These are phyloP conservation scores for Medicago arabica DNA, from an alignment of 306 rosid species.

Conservation along the genomic window DNA sequence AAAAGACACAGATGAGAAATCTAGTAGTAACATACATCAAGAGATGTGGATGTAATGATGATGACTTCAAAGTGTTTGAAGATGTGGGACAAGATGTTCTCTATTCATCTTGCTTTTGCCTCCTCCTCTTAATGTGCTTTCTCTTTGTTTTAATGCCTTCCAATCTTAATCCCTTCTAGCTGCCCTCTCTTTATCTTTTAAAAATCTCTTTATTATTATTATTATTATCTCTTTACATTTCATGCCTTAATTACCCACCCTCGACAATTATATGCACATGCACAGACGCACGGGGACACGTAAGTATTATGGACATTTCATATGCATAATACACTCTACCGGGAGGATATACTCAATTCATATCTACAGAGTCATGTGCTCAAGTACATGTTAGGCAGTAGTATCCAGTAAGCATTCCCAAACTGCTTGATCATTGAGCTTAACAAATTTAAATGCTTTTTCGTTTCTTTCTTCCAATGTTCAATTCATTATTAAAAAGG, in stretches of 20 bases:
- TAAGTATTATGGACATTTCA: not conserved
- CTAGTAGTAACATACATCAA: not conserved
- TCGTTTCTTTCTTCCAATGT: no score
- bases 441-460: no score
- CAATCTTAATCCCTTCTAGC: not conserved
- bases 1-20: conserved; percentile 26
- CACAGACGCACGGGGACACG: conserved; percentile 32
- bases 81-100: conserved; percentile 56
- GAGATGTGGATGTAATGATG: conserved; percentile 56
- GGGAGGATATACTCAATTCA: not conserved
- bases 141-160: conserved; percentile 36
- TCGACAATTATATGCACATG: not conserved
- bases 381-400: conserved; percentile 31
- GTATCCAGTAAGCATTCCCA: not conserved
- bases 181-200: conserved; percentile 35
- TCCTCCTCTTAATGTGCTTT: conserved; percentile 21
- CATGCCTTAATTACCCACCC: not conserved
- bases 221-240: not conserved
- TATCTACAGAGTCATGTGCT: conserved; percentile 22
- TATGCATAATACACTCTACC: not conserved
- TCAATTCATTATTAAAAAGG: not conserved
- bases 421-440: no score
- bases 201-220: not conserved
- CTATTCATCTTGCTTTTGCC: conserved; percentile 40
- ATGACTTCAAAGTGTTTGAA: conserved; percentile 47